These are phyloP conservation scores for barley (Hordeum vulgare) DNA, from an alignment of 176 grass and related monocot genomes.

Conservation along the genomic window MorexV3_pseudomolecules_assembly NC_058524.1:28609684-28610183, in stretches of 20 bases:
- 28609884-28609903: background rate
- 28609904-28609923: background rate
- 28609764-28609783: conserved; percentile 2
- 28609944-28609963: background rate
- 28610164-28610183: no score
- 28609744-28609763: conserved; percentile 20
- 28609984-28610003: no score
- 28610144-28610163: no score
- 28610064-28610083: no score
- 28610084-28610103: no score
- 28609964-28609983: no score
- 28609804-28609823: background rate
- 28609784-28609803: background rate
- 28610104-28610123: no score
- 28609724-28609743: conserved; percentile 5
- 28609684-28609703: conserved; percentile 21
- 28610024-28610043: no score
- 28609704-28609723: background rate
- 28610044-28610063: no score
- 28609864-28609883: background rate
- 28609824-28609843: no score
- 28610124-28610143: no score
- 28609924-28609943: background rate
- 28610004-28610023: no score
- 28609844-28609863: background rate